These are phyloP conservation scores for Hyparrhenia diplandra DNA, from an alignment of 176 grass and related monocot species.

Conservation along the genomic window DNA sequence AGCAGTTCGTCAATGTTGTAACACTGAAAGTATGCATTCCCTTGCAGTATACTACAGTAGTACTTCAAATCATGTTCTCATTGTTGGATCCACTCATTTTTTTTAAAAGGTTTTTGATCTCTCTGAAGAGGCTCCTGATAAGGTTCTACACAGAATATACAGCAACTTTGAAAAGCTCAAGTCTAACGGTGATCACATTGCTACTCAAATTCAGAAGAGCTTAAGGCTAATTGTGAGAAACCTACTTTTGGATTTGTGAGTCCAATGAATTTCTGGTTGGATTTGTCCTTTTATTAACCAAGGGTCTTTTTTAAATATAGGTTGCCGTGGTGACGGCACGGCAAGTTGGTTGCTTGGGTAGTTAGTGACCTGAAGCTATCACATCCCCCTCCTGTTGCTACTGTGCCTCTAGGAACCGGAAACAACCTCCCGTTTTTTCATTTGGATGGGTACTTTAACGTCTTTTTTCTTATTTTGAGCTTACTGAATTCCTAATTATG, in stretches of 20 bases:
- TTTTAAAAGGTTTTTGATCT: slow-evolving; percentile 91
- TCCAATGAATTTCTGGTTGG: background rate
- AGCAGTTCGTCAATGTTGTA: background rate
- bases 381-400: slow-evolving; percentile 74
- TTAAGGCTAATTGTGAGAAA: slow-evolving; percentile 81
- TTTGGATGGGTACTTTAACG: slow-evolving; percentile 78
- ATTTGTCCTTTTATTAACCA: background rate
- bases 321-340: slow-evolving; percentile 96
- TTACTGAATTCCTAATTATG: background rate
- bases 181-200: slow-evolving; percentile 21
- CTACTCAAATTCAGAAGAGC: slow-evolving; percentile 49
- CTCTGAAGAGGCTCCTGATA: slow-evolving; percentile 80
- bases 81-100: background rate
- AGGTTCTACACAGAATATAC: slow-evolving; percentile 79
- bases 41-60: background rate
- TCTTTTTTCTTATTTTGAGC: background rate
- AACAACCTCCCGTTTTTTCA: slow-evolving; percentile 97
- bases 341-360: slow-evolving; percentile 99
- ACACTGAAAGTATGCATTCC: background rate
- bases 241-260: background rate
- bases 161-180: slow-evolving; percentile 80
- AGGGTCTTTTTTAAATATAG: slow-evolving; percentile 51
- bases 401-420: slow-evolving; percentile 94
- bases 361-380: slow-evolving; percentile 89
- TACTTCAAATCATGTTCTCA: slow-evolving; percentile 15